Evolutionary conservation across 2,329 filamentous ascomycete species (phyloP).

Genomic region (Elsinoe arachidis): DNA sequence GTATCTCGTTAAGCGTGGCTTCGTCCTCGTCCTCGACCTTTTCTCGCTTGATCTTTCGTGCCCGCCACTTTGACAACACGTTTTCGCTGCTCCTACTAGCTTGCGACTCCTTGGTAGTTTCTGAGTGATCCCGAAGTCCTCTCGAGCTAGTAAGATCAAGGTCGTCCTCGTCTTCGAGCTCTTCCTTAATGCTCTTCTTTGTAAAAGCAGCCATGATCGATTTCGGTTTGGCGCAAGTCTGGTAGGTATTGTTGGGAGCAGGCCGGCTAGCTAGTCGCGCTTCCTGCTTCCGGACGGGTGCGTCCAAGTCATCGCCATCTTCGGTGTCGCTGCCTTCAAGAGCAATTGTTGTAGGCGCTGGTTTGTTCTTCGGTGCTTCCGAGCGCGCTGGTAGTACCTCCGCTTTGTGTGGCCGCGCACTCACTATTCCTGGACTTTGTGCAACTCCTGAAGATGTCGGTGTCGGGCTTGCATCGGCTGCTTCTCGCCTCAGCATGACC

Average conservation of each 20-base stretch:
- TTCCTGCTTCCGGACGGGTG: neutral
- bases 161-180: conserved; percentile 15
- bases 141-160: conserved; percentile 14
- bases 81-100: neutral
- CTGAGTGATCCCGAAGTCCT: no score
- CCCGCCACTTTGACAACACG: conserved; percentile 21
- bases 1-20: conserved; percentile 29
- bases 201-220: conserved; percentile 6
- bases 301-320: conserved; percentile 22
- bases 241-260: neutral
- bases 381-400: neutral
- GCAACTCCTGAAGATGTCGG: no score
- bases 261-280: no score
- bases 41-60: conserved; percentile 22
- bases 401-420: no score
- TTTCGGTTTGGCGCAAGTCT: neutral
- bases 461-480: neutral
- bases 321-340: conserved; percentile 14
- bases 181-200: neutral
- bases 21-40: conserved; percentile 22
- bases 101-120: no score
- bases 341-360: neutral
- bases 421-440: no score
- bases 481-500: conserved; percentile 10
- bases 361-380: no score